Percentiles rank a stretch among this genome's conserved stretches.
Evolutionary conservation across 768 basidiomycete species (phyloP).

Genomic region (Pulveroboletus sp.): DNA sequence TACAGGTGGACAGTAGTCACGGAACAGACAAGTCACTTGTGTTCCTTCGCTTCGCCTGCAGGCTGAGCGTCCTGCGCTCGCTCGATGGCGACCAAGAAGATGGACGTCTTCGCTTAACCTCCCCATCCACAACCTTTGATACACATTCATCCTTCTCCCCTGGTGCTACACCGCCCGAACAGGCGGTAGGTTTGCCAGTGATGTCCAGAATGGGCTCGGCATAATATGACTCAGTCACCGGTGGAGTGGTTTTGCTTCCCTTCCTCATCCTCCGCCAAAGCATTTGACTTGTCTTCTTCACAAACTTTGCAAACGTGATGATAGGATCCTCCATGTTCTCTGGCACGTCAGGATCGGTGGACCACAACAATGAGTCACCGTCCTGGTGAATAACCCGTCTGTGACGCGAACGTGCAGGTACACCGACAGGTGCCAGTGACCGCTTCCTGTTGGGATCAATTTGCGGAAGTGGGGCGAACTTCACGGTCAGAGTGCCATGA

Average conservation of each 20-base stretch:
- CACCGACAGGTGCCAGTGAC: slow-evolving; percentile 49
- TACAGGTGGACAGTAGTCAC: slow-evolving; percentile 36
- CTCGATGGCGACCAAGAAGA: slow-evolving; percentile 25
- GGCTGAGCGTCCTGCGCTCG: slow-evolving; percentile 21
- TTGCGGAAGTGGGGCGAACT: slow-evolving; percentile 58
- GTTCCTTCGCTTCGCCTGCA: slow-evolving; percentile 18
- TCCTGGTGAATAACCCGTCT: slow-evolving; percentile 18
- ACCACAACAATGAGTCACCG: slow-evolving; percentile 17
- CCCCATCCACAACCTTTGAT: slow-evolving; percentile 1
- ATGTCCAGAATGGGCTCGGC: slow-evolving; percentile 18
- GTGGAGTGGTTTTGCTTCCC: slow-evolving; percentile 21
- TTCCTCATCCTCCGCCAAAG: slow-evolving; percentile 49
- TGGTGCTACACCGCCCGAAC: slow-evolving; percentile 11
- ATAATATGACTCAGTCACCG: slow-evolving; percentile 6
- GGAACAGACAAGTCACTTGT: slow-evolving; percentile 46
- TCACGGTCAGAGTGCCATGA: slow-evolving; percentile 36
- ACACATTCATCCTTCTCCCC: background rate
- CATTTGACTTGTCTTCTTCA: slow-evolving; percentile 40
- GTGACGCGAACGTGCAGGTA: slow-evolving; percentile 41
- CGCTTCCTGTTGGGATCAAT: slow-evolving; percentile 47
- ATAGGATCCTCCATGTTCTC: slow-evolving; percentile 45
- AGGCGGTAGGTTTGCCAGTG: slow-evolving; percentile 22
- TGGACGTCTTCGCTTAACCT: slow-evolving; percentile 12
- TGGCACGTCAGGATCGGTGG: slow-evolving; percentile 19
- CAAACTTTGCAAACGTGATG: slow-evolving; percentile 44